Conservation (phyloP, 1,284 basidiomycete species). For the Anthracocystis setariae region DNA sequence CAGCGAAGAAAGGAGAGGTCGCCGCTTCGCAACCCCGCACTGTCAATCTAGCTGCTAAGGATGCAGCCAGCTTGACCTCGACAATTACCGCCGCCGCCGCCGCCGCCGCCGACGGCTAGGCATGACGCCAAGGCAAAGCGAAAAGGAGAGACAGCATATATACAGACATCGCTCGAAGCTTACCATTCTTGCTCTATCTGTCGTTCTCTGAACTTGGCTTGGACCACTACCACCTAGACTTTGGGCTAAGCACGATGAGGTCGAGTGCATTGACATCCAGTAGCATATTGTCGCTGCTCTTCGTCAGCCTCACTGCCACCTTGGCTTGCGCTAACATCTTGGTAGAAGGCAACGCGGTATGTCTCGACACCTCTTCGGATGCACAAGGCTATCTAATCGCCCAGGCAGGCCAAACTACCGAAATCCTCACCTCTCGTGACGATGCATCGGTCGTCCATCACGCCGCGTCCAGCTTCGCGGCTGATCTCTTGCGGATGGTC, state of each 20-base stretch:
- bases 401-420: slow-evolving; percentile 25
- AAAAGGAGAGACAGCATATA: no score
- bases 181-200: no score
- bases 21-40: no score
- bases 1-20: no score
- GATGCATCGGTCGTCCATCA: slow-evolving; percentile 30
- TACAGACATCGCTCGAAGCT: no score
- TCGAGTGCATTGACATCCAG: neutral
- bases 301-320: slow-evolving; percentile 11
- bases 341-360: neutral
- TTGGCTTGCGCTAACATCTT: neutral
- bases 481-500: slow-evolving; percentile 26
- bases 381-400: slow-evolving; percentile 20
- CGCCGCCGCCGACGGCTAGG: no score
- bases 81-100: slow-evolving; percentile 1
- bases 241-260: neutral
- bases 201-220: no score
- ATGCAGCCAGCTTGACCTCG: no score
- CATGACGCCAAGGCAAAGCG: no score
- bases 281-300: slow-evolving; percentile 4
- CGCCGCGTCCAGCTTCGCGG: slow-evolving; percentile 20
- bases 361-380: slow-evolving; percentile 10
- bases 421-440: slow-evolving; percentile 37
- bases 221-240: no score
- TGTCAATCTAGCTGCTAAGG: no score